Conservation (phyloP, 1,139 yeast species). For the Suhomyces coccinellae region DNA sequence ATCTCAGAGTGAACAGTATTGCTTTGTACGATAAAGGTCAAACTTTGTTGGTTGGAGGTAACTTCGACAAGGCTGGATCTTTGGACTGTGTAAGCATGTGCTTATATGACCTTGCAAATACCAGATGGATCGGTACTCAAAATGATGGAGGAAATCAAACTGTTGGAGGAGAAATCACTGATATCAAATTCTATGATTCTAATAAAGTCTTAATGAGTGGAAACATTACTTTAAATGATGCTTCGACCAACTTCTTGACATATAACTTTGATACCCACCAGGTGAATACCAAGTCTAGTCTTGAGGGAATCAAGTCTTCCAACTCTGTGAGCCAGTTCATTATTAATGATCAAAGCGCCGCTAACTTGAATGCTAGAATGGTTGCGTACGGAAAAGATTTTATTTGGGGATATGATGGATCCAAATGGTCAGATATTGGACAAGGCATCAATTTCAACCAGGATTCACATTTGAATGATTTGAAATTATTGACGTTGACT, state of each 20-base stretch:
- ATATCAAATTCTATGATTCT: conserved; percentile 52
- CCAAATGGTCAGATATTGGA: conserved; percentile 46
- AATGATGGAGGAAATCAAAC: conserved; percentile 31
- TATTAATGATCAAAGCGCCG: conserved; percentile 42
- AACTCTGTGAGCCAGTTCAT: conserved; percentile 50
- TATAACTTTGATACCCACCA: conserved; percentile 49
- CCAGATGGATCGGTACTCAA: conserved; percentile 56
- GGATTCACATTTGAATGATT: conserved; percentile 37
- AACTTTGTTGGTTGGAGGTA: conserved; percentile 73
- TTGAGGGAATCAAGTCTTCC: conserved; percentile 33
- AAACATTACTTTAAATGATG: conserved; percentile 44
- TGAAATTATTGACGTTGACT: conserved; percentile 40
- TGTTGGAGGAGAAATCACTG: conserved; percentile 55
- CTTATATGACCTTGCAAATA: conserved; percentile 57
- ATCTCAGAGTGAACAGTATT: conserved; percentile 51
- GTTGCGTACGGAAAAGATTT: conserved; percentile 56
- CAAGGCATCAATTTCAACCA: conserved; percentile 32
- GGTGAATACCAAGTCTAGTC: conserved; percentile 22
- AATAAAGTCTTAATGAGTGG: conserved; percentile 65
- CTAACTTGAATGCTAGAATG: conserved; percentile 48
- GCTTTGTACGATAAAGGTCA: conserved; percentile 51
- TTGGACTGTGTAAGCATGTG: conserved; percentile 65
- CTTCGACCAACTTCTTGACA: conserved; percentile 43
- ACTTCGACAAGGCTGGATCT: conserved; percentile 61
- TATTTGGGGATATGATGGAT: conserved; percentile 52